phyloP scores from a whole-genome alignment of 2,329 filamentous ascomycete genomes.

The Aspergillus novoparasiticus region DNA sequence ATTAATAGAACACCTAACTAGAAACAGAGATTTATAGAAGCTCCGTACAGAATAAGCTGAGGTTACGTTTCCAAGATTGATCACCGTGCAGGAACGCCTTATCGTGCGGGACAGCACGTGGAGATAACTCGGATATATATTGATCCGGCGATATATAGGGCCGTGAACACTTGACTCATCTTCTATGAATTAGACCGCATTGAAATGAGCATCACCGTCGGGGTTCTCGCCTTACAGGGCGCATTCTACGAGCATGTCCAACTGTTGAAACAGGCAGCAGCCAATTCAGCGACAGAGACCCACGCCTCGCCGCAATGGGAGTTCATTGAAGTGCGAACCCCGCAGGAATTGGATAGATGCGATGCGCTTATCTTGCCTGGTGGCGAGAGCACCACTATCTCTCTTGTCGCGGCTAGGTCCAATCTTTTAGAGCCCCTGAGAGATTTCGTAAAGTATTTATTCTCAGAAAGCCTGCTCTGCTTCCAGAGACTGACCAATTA shows the following conservation, averaged over 20 bases:
- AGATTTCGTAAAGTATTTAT: slow-evolving; percentile 82
- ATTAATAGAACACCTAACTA: background rate
- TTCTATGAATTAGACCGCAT: slow-evolving; percentile 12
- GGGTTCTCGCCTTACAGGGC: slow-evolving; percentile 79
- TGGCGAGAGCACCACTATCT: slow-evolving; percentile 92
- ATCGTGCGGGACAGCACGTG: slow-evolving; percentile 26
- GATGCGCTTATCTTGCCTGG: slow-evolving; percentile 88
- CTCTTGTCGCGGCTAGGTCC: slow-evolving; percentile 79
- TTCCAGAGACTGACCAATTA: slow-evolving; percentile 20
- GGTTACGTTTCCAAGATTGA: background rate
- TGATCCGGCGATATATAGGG: slow-evolving; percentile 11
- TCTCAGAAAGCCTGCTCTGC: background rate
- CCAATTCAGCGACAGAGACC: slow-evolving; percentile 42
- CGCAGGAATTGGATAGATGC: slow-evolving; percentile 69
- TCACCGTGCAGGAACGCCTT: background rate
- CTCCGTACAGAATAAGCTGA: background rate
- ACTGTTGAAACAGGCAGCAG: slow-evolving; percentile 70
- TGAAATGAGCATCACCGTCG: slow-evolving; percentile 53
- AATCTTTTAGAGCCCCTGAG: slow-evolving; percentile 80
- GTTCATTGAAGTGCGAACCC: slow-evolving; percentile 80
- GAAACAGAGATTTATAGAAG: background rate
- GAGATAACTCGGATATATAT: slow-evolving; percentile 22
- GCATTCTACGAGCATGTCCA: slow-evolving; percentile 87
- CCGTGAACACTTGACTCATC: slow-evolving; percentile 16
- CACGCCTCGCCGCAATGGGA: slow-evolving; percentile 47